These are phyloP conservation scores for Vanilla planifolia DNA, from an alignment of 106 monocot genomes.

Conservation along the genomic window DNA sequence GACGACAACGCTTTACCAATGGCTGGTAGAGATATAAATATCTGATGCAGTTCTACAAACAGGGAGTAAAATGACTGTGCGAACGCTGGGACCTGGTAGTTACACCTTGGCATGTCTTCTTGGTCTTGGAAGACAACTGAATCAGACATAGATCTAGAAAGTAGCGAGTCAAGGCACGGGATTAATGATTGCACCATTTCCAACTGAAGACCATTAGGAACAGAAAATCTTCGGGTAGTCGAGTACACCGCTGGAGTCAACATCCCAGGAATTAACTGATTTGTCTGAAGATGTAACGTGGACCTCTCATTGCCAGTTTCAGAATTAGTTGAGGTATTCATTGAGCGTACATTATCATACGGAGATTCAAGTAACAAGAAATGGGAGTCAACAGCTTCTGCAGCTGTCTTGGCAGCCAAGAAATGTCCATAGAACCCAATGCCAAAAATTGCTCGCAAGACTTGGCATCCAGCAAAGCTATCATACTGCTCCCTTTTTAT, in stretches of 20 bases:
- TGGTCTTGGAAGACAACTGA: not conserved
- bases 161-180: slow-evolving; percentile 25
- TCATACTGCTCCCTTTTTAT: slow-evolving; percentile 63
- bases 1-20: slow-evolving; percentile 30
- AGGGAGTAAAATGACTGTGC: slow-evolving; percentile 37
- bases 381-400: slow-evolving; percentile 41
- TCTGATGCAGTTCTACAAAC: slow-evolving; percentile 30
- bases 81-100: slow-evolving; percentile 40
- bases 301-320: slow-evolving; percentile 9
- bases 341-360: slow-evolving; percentile 19
- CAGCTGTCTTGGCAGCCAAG: slow-evolving; percentile 68
- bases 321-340: not conserved
- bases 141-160: slow-evolving; percentile 14
- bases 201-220: slow-evolving; percentile 29
- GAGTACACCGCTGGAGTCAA: slow-evolving; percentile 18
- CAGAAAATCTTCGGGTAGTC: slow-evolving; percentile 20
- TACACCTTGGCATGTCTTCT: slow-evolving; percentile 1
- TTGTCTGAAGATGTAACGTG: slow-evolving; percentile 20
- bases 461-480: slow-evolving; percentile 56
- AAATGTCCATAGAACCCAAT: slow-evolving; percentile 83
- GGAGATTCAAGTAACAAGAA: slow-evolving; percentile 83
- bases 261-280: slow-evolving; percentile 31
- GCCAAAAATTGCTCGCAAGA: slow-evolving; percentile 77
- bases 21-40: slow-evolving; percentile 36
- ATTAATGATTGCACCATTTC: slow-evolving; percentile 47